Base-by-base conservation (phyloP, 1,284 basidiomycete species). In the Papiliotrema fonsecae region DNA sequence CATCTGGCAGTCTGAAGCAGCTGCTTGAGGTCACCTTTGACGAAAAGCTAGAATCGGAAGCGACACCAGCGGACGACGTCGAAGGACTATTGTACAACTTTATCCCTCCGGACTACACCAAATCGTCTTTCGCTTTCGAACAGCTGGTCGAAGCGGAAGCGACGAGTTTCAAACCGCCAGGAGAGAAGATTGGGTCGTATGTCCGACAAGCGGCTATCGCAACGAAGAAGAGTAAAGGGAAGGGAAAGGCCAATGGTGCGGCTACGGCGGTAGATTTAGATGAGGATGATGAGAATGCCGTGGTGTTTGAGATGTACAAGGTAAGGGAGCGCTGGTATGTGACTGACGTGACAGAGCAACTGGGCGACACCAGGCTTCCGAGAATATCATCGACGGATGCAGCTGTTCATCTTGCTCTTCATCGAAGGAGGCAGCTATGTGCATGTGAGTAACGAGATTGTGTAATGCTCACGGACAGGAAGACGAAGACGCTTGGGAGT, bases 341-440 rank as follows among this genome's bases (percentile, higher is more conserved):
- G n/a, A n/a, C n/a, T n/a, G n/a, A n/a, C n/a, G n/a, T n/a, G n/a
- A n/a, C n/a, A n/a, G n/a, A n/a, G n/a, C n/a, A n/a, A n/a, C 6
- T 94, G 89, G 83, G 75, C 83, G 52, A 90, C 91, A 1, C 83
- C 87, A 4, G 92, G 90, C 4, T 98, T 97, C 75, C 80, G 79
- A 61, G 90, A 94, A 70, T 93, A 89, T 61, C 94, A 97, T 65
- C 80, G 86, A n/a, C 79, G 83, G 47, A 96, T 96, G 86, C 94
- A 97, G 73, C 70, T 97, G 47, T 97, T 97, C 67, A 88, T 96
- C 50, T 74, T 96, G 36, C 77, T 98, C 7, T 97, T 90, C 74
- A 94, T 98, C 65, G 94, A 98, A 69, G 96, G 83, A 6, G 92
- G 91, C 6, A 90, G 87, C 25, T 97, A 92, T 72, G 88, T 98